A percentile compares a stretch with the other conserved stretches of the same genome.
Evolutionary conservation across 495 filamentous ascomycete genomes (phyloP).

Genomic region (Hypoxylon rickii): DNA sequence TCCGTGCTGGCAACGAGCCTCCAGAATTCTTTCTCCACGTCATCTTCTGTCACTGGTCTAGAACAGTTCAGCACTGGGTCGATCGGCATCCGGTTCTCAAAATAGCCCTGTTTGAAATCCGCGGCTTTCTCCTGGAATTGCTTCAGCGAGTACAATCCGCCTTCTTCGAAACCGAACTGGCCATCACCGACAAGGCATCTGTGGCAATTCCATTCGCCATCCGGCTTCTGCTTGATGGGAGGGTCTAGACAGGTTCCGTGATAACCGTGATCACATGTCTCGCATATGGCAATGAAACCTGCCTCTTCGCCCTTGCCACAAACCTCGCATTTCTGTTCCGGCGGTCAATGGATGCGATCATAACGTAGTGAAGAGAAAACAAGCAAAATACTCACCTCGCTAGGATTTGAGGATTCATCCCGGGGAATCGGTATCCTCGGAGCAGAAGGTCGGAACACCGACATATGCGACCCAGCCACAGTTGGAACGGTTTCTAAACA

Average conservation of each 20-base stretch:
- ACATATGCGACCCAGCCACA: constrained; percentile 96
- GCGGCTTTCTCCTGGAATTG: constrained; percentile 97
- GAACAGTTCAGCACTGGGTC: constrained; percentile 82
- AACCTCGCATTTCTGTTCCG: constrained; percentile 74
- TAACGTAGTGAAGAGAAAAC: neutral
- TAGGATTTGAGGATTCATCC: constrained; percentile 69
- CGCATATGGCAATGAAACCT: constrained; percentile 75
- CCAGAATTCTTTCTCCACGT: constrained; percentile 98
- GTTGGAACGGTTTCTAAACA: constrained; percentile 79
- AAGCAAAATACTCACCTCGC: constrained; percentile 65
- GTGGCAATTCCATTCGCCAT: constrained; percentile 95
- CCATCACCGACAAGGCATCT: constrained; percentile 94
- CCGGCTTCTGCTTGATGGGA: constrained; percentile 73
- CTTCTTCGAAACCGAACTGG: constrained; percentile 97
- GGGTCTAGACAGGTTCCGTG: constrained; percentile 90
- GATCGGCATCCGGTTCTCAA: constrained; percentile 86
- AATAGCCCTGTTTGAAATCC: constrained; percentile 92
- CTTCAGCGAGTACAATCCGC: constrained; percentile 90
- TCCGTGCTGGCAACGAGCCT: constrained; percentile 87
- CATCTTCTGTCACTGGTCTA: constrained; percentile 85
- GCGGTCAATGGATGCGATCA: constrained; percentile 26
- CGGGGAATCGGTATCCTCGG: constrained; percentile 63
- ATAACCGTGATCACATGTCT: constrained; percentile 88
- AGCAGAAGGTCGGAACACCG: constrained; percentile 79
- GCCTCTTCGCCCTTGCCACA: constrained; percentile 79